Percentiles rank a stretch among this genome's conserved stretches.
Conservation (phyloP, 2,329 filamentous ascomycete genomes). For the Mollisiaceae sp. region DNA sequence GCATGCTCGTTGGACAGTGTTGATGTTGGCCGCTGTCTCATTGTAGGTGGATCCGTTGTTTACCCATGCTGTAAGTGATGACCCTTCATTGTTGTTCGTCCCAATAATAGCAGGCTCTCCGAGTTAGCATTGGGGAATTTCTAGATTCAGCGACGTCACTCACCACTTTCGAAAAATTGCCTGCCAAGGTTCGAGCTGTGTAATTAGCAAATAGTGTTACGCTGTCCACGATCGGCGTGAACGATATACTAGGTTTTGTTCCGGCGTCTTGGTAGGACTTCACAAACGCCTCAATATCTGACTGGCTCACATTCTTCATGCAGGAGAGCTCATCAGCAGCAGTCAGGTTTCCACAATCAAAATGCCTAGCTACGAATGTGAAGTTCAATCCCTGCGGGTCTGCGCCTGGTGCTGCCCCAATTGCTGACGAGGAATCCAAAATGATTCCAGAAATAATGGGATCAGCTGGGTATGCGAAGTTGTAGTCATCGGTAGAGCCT, state of each 20-base stretch:
- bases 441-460: conserved; percentile 36
- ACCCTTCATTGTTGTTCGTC: conserved; percentile 39
- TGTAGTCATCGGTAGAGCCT: conserved; percentile 35
- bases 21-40: conserved; percentile 14
- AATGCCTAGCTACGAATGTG: conserved; percentile 33
- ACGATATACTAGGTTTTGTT: conserved; percentile 22
- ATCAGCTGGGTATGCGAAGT: conserved; percentile 35
- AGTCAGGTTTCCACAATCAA: conserved; percentile 36
- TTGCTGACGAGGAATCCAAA: conserved; percentile 27
- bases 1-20: conserved; percentile 15
- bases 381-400: conserved; percentile 34
- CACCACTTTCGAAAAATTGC: conserved; percentile 33
- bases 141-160: conserved; percentile 6
- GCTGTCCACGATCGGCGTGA: conserved; percentile 32
- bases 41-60: conserved; percentile 25
- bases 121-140: background rate
- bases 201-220: conserved; percentile 30
- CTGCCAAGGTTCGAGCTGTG: conserved; percentile 25
- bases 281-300: conserved; percentile 28
- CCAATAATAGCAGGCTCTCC: conserved; percentile 38
- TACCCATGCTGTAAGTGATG: conserved; percentile 30
- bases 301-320: conserved; percentile 33
- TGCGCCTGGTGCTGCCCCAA: conserved; percentile 1
- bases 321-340: conserved; percentile 37
- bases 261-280: conserved; percentile 25